A percentile compares a stretch with the other conserved stretches of the same genome.
Conservation (phyloP, 371 early-diverging fungal genomes). For the Rhizopus microsporus region DNA sequence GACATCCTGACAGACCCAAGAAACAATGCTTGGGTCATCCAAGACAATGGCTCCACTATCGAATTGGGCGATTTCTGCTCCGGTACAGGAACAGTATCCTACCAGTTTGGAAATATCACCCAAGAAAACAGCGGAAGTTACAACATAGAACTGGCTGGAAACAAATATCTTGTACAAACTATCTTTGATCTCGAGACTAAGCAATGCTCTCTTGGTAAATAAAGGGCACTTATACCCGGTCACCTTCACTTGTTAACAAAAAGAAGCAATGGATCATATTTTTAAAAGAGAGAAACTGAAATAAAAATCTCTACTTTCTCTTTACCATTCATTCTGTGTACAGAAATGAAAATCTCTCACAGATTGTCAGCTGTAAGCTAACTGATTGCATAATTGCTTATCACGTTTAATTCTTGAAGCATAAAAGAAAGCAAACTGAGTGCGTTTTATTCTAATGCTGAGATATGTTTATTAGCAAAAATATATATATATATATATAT, state of each 20-base stretch:
- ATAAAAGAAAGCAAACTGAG: too few species aligned
- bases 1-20: slow-evolving; percentile 54
- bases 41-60: slow-evolving; percentile 15
- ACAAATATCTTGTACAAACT: slow-evolving; percentile 52
- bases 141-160: slow-evolving; percentile 38
- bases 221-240: neutral
- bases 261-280: too few species aligned
- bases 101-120: slow-evolving; percentile 39
- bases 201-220: slow-evolving; percentile 31
- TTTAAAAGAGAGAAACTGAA: too few species aligned
- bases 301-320: too few species aligned
- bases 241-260: neutral
- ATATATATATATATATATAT: too few species aligned
- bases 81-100: slow-evolving; percentile 23
- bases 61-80: slow-evolving; percentile 57
- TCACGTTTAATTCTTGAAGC: too few species aligned
- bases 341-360: too few species aligned
- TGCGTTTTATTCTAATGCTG: too few species aligned
- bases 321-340: too few species aligned
- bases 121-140: slow-evolving; percentile 34
- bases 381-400: too few species aligned
- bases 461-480: too few species aligned
- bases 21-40: slow-evolving; percentile 46
- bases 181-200: slow-evolving; percentile 42
- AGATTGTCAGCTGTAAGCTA: too few species aligned